These are phyloP conservation scores for Kentomonas sorsogonicus DNA, from an alignment of 208 protist species.

Conservation along the genomic window DNA sequence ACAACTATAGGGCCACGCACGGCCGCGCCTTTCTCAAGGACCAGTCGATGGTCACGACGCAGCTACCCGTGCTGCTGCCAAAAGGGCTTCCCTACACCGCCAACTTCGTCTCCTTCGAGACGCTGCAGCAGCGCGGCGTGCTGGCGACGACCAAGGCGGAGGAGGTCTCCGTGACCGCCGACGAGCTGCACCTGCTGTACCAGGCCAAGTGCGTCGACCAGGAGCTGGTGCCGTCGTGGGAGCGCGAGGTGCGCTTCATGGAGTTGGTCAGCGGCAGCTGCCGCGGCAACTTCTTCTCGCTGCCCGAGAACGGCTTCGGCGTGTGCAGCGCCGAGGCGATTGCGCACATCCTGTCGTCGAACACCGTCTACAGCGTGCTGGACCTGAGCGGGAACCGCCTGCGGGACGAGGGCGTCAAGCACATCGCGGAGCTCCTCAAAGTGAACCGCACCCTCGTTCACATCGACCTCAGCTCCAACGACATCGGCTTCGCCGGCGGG, in stretches of 20 bases:
- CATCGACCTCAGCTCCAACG: slow-evolving; percentile 86
- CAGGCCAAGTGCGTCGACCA: slow-evolving; percentile 87
- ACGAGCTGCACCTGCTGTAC: slow-evolving; percentile 80
- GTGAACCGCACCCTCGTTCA: slow-evolving; percentile 77
- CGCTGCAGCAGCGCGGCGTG: slow-evolving; percentile 55
- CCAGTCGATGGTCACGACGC: slow-evolving; percentile 20
- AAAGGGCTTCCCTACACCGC: slow-evolving; percentile 81
- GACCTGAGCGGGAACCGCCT: slow-evolving; percentile 89
- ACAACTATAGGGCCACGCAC: slow-evolving; percentile 66
- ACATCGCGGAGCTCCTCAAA: slow-evolving; percentile 72
- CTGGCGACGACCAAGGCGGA: slow-evolving; percentile 45
- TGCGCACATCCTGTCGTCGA: slow-evolving; percentile 68
- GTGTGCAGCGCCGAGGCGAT: slow-evolving; percentile 65
- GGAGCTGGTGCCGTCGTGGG: slow-evolving; percentile 64
- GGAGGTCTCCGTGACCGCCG: slow-evolving; percentile 63
- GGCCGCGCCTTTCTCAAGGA: slow-evolving; percentile 70
- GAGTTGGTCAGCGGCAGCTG: slow-evolving; percentile 87
- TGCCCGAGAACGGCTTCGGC: slow-evolving; percentile 86
- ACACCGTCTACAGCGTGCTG: slow-evolving; percentile 82
- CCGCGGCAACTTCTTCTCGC: slow-evolving; percentile 80
- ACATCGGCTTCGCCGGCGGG: slow-evolving; percentile 81
- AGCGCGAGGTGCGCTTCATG: slow-evolving; percentile 90
- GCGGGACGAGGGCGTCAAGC: slow-evolving; percentile 75
- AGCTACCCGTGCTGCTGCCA: slow-evolving; percentile 68
- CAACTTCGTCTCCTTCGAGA: slow-evolving; percentile 84